Base-by-base conservation (phyloP, 192 early-diverging fungal genomes). In the Geranomyces michiganensis region DNA sequence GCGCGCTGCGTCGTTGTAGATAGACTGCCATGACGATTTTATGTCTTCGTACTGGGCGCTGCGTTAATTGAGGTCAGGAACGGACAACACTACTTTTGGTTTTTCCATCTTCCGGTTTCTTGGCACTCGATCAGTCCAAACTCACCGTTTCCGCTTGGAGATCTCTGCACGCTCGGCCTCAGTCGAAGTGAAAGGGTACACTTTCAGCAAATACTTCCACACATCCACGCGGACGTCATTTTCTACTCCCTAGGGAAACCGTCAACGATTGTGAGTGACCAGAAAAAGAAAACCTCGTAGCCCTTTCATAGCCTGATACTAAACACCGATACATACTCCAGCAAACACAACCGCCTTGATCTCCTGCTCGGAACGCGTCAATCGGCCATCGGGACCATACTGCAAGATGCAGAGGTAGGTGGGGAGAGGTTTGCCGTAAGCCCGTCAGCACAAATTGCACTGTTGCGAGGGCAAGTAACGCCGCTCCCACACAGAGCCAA, bases 191-290 rank as follows among this genome's bases (percentile, higher is more conserved):
- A 93, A 99, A 14, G 92, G 84, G 72, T 92, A 96, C 4, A 97
- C 83, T 15, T 83, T 84, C 33, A 94, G 76, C 56, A 99, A 81
- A 71, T 92, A 99, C 65, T 93, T 91, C 95, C 95, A 98, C 10
- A 93, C 93, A 29, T 92, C 83, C 8, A 89, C 85, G 22, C 94
- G 85, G 48, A 94, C 85, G 46, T 90, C 88, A 56, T 87, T 84
- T 32, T 93, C 91, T 1, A 98, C 81, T 6, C 96, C 93, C 77
- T 82, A 21, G 13, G 5, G 13, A 56, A 31, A 19, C 5, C n/a
- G 62, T 43, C 3, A 44, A 21, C 22, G 19, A 65, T n/a, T n/a
- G n/a, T n/a, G n/a, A n/a, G n/a, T n/a, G n/a, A 14, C 46, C 46
- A 55, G 51, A 3, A 55, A 55, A 55, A 27, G 21, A 15, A 55